Evolutionary conservation across 768 basidiomycete species (phyloP), one percentile per base, ranked within the genome.

Genomic region (Mycena venus): DNA sequence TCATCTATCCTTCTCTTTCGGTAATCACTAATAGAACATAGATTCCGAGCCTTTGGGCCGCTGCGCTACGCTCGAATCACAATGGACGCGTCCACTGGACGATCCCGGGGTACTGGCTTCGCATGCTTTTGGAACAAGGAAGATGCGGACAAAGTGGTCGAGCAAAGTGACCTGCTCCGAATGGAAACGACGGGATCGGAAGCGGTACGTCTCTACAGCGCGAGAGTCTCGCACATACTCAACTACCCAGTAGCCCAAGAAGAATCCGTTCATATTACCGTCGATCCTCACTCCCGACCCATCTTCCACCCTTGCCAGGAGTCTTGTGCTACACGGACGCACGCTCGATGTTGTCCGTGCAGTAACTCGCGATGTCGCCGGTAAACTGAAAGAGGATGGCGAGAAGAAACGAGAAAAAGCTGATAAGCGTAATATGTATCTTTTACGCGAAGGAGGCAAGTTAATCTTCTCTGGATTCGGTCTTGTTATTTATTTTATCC

Each of bases 101-200:
- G 97, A 56, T 96, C 98, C 27, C 89, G 96, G 56, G 98, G 98
- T 29, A 98, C 97, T 8, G 98, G 97, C 4, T 99, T 99, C 80
- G 96, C 93, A 2, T 99, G 97, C 82, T 99, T 98, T 84, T 99
- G 98, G 97, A 96, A 97, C 70, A 91, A 90, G 73, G 94, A 92
- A 75, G 94, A 97, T 75, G 97, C 97, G 19, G 93, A 97, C 79
- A 92, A 91, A 72, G 96, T 92, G 11, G 88, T 99, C 27, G 88
- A 92, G 66, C 95, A 97, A 80, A 94, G 96, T 72, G 92, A 95
- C 29, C 85, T 92, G 7, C 83, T 96, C 6, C 90, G 90, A 23
- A 77, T 85, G 32, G 94, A 96, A 82, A 93, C 91, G 0, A 87
- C 88, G 11, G 91, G 91, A 12, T 82, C 82, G 21, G 80, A 83